Evolutionary conservation across 371 early-diverging fungal species (phyloP), one percentile per base, ranked within the genome.

Genomic region (Furculomyces boomerangus): DNA sequence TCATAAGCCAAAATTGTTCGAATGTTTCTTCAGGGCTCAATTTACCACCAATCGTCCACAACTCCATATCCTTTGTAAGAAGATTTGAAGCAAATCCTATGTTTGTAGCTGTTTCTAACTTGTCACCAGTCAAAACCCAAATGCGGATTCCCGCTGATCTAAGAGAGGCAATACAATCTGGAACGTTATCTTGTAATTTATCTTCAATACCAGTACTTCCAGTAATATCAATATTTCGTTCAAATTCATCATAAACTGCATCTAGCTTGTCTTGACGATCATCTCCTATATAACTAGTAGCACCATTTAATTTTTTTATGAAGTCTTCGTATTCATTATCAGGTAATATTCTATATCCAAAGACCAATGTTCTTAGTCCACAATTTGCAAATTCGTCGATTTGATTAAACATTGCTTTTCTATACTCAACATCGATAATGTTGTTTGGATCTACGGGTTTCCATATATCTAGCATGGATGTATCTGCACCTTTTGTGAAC

Each of bases 51-150:
- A 88, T 63, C 28, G 74, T 80, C 75, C 83, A 81, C 37, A 87
- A 71, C 50, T 75, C 71, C 83, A 83, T 81, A 13, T 77, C 73
- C 35, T 72, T 71, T 40, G 81, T 78, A 20, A 96, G 64, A 29
- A 96, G 64, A 45, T 83, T 82, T 52, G 84, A 84, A 0, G 89
- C 80, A 67, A 92, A 93, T 0, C 93, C 95, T 64, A 96, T 90
- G 66, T 90, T 90, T 71, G 93, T 90, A n/a, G 99, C 99, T 0
- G 99, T 99, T 68, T 99, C 99, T 68, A 93, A 69, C 71, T 98
- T 98, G 70, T 99, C 99, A 44, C 99, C 99, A 1, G 99, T 99
- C 53, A 99, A 67, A 30, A 99, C 98, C 98, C 98, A 99, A 31
- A 98, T 78, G 63, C 90, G 89, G 64, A 98, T 92, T 0, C 96